These are phyloP conservation scores for Solanum clarkiae DNA, from an alignment of 257 asterid genomes.

Conservation along the genomic window DNA sequence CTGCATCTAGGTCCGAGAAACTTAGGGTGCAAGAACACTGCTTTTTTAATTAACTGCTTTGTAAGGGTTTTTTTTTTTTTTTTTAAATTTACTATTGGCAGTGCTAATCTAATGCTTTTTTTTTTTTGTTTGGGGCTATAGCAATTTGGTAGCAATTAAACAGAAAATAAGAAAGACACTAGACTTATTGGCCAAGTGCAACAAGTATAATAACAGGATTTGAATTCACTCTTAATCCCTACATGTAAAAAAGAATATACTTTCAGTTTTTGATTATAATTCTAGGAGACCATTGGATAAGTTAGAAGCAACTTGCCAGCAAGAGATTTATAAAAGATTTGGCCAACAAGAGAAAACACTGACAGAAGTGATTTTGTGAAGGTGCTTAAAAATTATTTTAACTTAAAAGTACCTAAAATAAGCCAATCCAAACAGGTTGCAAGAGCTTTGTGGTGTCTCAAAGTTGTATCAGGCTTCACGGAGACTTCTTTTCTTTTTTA, in stretches of 20 bases:
- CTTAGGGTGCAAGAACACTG: not conserved
- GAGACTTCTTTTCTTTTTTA: not conserved
- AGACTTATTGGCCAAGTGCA: not conserved
- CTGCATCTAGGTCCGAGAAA: no score
- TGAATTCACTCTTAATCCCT: not conserved
- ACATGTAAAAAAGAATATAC: not conserved
- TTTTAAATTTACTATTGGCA: not conserved
- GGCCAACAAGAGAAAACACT: not conserved
- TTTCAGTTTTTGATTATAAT: not conserved
- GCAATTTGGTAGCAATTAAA: not conserved
- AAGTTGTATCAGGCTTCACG: not conserved
- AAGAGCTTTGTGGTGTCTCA: not conserved
- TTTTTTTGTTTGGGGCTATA: not conserved
- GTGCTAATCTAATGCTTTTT: not conserved
- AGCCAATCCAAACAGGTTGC: not conserved
- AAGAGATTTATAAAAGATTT: not conserved
- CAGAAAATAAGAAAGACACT: not conserved
- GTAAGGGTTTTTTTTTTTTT: not conserved
- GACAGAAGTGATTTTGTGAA: not conserved
- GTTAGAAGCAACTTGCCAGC: not conserved
- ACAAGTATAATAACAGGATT: not conserved
- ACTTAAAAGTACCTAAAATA: not conserved
- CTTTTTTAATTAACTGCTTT: not conserved
- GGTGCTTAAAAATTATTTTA: not conserved
- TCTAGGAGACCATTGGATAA: not conserved